These are phyloP conservation scores for Amyloporia xantha DNA, from an alignment of 768 basidiomycete genomes.

Conservation along the genomic window DNA sequence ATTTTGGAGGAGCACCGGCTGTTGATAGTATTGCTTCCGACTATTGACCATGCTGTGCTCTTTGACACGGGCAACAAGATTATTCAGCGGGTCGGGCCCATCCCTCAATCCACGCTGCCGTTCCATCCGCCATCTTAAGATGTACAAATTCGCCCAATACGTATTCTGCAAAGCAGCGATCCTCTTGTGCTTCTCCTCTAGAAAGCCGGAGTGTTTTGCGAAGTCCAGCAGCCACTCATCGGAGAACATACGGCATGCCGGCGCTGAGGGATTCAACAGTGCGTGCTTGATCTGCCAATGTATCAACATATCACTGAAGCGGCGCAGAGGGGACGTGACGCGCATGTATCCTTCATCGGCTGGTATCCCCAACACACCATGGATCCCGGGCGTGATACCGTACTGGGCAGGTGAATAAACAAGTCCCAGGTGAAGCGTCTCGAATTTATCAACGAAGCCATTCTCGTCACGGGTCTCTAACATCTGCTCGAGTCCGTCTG, in stretches of 20 bases:
- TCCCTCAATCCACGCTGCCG: constrained; percentile 10
- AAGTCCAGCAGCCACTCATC: constrained; percentile 36
- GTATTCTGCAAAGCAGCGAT: constrained; percentile 24
- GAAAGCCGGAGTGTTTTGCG: constrained; percentile 29
- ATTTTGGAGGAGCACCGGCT: constrained; percentile 4
- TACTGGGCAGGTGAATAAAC: constrained; percentile 34
- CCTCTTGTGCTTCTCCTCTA: constrained; percentile 30
- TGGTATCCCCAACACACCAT: constrained; percentile 64
- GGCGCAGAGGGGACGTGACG: constrained; percentile 81
- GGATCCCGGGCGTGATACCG: constrained; percentile 48
- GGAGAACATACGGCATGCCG: constrained; percentile 36
- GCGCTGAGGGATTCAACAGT: constrained; percentile 35
- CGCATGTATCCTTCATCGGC: constrained; percentile 76
- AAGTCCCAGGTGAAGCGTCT: constrained; percentile 28
- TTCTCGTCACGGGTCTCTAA: constrained; percentile 39
- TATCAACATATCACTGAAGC: constrained; percentile 71
- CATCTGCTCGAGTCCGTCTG: constrained; percentile 37
- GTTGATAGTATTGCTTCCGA: background rate
- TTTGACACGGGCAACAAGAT: constrained; percentile 16
- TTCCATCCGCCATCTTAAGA: constrained; percentile 32
- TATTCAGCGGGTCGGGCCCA: constrained; percentile 23
- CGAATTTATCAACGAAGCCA: constrained; percentile 37
- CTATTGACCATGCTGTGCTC: background rate
- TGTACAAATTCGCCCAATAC: constrained; percentile 36
- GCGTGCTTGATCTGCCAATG: constrained; percentile 94